Evolutionary conservation across 768 basidiomycete species (phyloP), one percentile per base, ranked within the genome.

Genomic region (Serendipita sp.): DNA sequence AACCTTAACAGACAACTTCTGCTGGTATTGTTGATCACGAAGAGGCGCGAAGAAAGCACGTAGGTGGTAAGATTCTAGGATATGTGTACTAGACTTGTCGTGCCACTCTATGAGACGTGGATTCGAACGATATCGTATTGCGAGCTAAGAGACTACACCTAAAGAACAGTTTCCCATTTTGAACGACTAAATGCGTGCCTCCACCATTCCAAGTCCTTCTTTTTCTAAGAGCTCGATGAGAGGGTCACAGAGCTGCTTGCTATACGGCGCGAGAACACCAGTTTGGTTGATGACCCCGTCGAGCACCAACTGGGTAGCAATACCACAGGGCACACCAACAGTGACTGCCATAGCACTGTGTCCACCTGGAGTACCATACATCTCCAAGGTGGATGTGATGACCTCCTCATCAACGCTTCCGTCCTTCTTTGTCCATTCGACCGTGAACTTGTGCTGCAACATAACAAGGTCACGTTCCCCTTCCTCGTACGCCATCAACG

Each of bases 21-120:
- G 92, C 92, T 16, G 96, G 96, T 68, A 99, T 98, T 76, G 82
- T 98, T 74, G 96, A 97, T 78, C 96, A 99, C 75, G 93, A 96
- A 76, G 95, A 98, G 81, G 95, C 95, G 53, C 86, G 95, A 78
- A 86, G 93, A 73, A 98, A 97, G 81, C 93, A 95, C 78, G 86
- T 96, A 66, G 94, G 92, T 77, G 94, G 94, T 67, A 96, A 96
- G 79, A 81, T 96, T 67, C 78, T 94, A 63, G 91, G 92, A 68
- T 95, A 92, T 75, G 88, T 91, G 67, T 93, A 94, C 78, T 93
- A 89, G 79, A 70, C 67, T 37, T 30, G 18, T 3, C 2, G 35
- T n/a, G 35, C n/a, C 11, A 18, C 18, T 60, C 8, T 60, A 60
- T 30, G 11, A 32, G 18, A 32, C 16, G 16, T 32, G 28, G 24